Percentiles rank a stretch among this genome's conserved stretches.
These are phyloP conservation scores for Xylaria sp. DNA, from an alignment of 2,329 filamentous ascomycete species.

Conservation along the genomic window DNA sequence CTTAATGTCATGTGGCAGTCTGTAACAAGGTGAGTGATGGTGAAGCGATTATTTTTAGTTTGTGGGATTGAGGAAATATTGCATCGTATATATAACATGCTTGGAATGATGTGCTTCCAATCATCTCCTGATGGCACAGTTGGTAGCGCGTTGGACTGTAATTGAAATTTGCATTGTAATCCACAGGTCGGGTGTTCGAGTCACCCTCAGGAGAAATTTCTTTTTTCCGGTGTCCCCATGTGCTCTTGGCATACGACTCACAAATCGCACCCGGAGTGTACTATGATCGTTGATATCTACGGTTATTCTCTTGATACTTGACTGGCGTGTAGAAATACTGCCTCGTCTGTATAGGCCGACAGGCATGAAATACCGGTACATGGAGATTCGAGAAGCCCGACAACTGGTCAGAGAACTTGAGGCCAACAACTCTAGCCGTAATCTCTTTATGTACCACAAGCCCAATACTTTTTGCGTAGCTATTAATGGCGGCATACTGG, in stretches of 20 bases:
- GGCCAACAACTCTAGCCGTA: too few species aligned
- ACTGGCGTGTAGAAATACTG: too few species aligned
- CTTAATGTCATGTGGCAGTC: too few species aligned
- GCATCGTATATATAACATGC: too few species aligned
- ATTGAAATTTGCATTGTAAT: conserved; percentile 32
- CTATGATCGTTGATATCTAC: background rate
- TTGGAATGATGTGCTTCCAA: background rate
- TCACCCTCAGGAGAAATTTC: conserved; percentile 21
- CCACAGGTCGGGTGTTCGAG: conserved; percentile 28
- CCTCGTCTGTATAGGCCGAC: too few species aligned
- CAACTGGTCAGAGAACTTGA: too few species aligned
- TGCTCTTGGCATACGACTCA: background rate
- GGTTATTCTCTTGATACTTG: background rate
- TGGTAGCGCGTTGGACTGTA: conserved; percentile 39
- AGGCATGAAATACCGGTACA: background rate
- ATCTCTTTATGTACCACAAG: background rate
- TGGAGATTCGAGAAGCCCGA: background rate
- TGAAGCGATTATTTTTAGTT: background rate
- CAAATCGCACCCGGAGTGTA: background rate
- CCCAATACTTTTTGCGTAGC: background rate
- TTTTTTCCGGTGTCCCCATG: background rate
- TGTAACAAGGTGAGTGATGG: too few species aligned
- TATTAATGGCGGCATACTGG: background rate
- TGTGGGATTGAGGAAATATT: too few species aligned
- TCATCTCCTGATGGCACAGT: conserved; percentile 35